Base-by-base conservation (phyloP, 2,329 filamentous ascomycete species). In the Penicillium sp. region DNA sequence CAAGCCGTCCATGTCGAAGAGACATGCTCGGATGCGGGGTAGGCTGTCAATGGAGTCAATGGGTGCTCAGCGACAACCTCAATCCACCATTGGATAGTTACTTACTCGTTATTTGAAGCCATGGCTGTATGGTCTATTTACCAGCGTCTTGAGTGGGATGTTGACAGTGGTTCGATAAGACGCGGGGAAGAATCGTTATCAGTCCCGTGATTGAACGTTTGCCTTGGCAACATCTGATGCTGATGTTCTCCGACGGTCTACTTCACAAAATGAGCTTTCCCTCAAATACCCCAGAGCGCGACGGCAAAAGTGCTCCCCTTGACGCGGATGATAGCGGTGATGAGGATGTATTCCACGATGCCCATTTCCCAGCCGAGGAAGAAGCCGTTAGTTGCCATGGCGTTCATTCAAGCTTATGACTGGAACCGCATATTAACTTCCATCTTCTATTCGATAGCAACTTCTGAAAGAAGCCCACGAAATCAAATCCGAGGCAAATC, bases 1-100 rank as follows among this genome's bases (percentile, higher is more conserved):
- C 34, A 99, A 87, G 57, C 94, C 94, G 74, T 99, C 94, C 92
- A 97, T 97, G 79, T 99, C 94, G 73, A 99, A 97, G 61, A 99
- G 86, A 74, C 92, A 97, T 63, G 93, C 94, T 64, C 91, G 84
- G 55, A 97, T 81, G 43, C 88, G 85, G 18, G 90, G 88, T 73
- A 91, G 86, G 70, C 88, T 90, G 67, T 27, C 2, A 35, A 34
- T 2, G 1, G 3, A 14, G 49, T 61, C 51, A 63, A 52, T 51
- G 35, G n/a, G 8, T 18, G 10, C 14, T 8, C 4, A 35, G 8
- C 10, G n/a, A 7, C 6, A 14, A 26, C 11, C 18, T 29, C 2
- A 1, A 35, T 19, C 0, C 10, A 32, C 10, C 7, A 18, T 23
- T 13, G 9, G 34, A 2, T 0, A 29, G 11, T 0, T 29, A 48